Base-by-base conservation (phyloP, 2,329 filamentous ascomycete species). In the Anthostomella pinea region DNA sequence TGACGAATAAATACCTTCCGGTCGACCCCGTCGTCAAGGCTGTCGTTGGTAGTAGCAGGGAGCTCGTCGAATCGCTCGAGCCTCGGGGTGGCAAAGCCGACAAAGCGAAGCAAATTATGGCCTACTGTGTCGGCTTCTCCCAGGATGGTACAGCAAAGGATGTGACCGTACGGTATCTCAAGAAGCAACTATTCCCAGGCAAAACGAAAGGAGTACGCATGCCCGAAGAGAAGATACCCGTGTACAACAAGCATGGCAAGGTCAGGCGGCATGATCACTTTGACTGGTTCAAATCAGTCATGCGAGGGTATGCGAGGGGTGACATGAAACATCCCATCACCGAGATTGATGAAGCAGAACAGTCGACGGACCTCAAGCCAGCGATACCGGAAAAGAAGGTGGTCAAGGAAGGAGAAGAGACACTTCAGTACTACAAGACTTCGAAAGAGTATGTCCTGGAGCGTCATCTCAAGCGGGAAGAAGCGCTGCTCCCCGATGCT, bases 121-220 rank as follows among this genome's bases (percentile, higher is more conserved):
- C 87, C 29, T 98, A 98, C 54, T 77, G 95, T 3, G 71, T 97
- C 14, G 90, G 85, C 0, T 87, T 86, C 62, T 87, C 86, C 1
- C 65, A 78, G 3, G 90, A 97, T 56, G 87, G 87, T 2, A 90
- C 88, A 0, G 90, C 88, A 9, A 97, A 97, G 59, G 93, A 98
- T 58, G 85, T 98, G 11, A 98, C 93, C 0, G 82, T 93, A 8
- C 79, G 93, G 18, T 98, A 98, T 59, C 68, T 98, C 6, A 90
- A 84, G 53, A 79, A 83, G 15, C 85, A 85, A 39, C 75, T 84
- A 35, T 81, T 89, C 58, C 93, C 93, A 1, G 91, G 93, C 4
- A 85, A 89, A 49, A 95, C 91, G 0, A 97, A 95, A 57, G 88
- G 90, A 4, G 76, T 83, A 46, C 79, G 93, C 6, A 76, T 95